Conservation (phyloP, 805 yeast species). For the Helenozyma rhizophorensis region DNA sequence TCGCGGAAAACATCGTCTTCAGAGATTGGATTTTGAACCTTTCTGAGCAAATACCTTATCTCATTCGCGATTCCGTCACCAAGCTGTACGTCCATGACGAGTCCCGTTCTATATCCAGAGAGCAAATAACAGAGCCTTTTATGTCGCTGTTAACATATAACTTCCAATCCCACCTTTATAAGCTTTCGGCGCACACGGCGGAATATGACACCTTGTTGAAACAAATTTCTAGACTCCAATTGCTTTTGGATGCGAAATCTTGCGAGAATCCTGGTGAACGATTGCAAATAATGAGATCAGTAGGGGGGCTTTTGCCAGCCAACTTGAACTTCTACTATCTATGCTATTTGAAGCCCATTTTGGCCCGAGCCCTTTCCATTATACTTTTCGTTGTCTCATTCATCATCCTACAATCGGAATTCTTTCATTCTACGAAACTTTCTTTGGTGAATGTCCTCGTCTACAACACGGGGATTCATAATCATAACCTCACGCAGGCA, state of each 20-base stretch:
- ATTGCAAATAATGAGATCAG: slow-evolving; percentile 4
- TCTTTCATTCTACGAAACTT: slow-evolving; percentile 62
- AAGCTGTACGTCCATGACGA: slow-evolving; percentile 23
- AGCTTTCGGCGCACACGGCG: slow-evolving; percentile 50
- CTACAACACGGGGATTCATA: slow-evolving; percentile 22
- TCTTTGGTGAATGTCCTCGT: slow-evolving; percentile 57
- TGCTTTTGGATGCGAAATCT: slow-evolving; percentile 14
- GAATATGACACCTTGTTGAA: slow-evolving; percentile 51
- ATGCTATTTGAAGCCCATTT: slow-evolving; percentile 42
- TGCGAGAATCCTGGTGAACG: slow-evolving; percentile 15
- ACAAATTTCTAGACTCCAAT: slow-evolving; percentile 27
- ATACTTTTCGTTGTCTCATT: slow-evolving; percentile 43
- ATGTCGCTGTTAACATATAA: slow-evolving; percentile 49
- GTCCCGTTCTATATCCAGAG: slow-evolving; percentile 20
- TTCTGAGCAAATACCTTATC: slow-evolving; percentile 40
- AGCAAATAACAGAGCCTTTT: slow-evolving; percentile 36
- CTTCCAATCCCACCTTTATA: slow-evolving; percentile 49
- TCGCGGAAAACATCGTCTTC: slow-evolving; percentile 33
- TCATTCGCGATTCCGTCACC: slow-evolving; percentile 29
- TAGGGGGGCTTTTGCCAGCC: slow-evolving; percentile 4
- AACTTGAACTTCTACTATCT: slow-evolving; percentile 21
- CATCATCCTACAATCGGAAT: slow-evolving; percentile 65
- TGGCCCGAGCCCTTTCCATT: slow-evolving; percentile 41
- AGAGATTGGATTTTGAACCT: slow-evolving; percentile 65
- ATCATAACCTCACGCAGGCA: slow-evolving; percentile 24